Conservation (phyloP, 129 eudicot species). For the Rutidosis leptorrhynchoides region DNA sequence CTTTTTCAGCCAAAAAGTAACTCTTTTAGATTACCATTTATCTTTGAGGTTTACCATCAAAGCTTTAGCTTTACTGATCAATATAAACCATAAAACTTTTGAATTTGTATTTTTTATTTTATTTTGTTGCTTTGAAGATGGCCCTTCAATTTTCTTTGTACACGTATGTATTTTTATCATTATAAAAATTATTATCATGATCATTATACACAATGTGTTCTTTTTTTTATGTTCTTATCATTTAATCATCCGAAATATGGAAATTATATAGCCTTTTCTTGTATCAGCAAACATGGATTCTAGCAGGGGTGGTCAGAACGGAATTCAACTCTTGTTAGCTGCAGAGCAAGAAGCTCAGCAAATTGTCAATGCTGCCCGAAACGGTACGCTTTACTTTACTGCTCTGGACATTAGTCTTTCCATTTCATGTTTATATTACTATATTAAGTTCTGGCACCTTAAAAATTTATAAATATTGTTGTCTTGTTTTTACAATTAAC, state of each 20-base stretch:
- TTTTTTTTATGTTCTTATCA: not conserved
- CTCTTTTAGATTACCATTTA: not conserved
- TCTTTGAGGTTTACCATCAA: not conserved
- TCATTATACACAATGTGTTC: not conserved
- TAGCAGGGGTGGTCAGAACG: conserved; percentile 82
- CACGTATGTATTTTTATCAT: not conserved
- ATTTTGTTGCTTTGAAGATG: not conserved
- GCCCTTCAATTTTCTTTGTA: not conserved
- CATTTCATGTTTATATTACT: not conserved
- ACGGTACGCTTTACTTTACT: conserved; percentile 32
- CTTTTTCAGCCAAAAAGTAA: not conserved
- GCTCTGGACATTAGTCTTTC: not conserved
- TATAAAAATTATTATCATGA: not conserved
- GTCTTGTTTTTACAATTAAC: not conserved
- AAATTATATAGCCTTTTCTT: conserved; percentile 7
- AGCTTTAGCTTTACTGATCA: not conserved
- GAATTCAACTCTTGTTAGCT: conserved; percentile 76
- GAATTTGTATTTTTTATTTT: not conserved
- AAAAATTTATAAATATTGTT: not conserved
- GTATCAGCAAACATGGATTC: conserved; percentile 48
- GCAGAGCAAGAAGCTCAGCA: conserved; percentile 97
- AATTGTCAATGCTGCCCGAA: conserved; percentile 80
- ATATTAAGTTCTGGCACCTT: not conserved
- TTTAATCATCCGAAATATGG: conserved; percentile 12
- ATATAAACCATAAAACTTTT: not conserved